Conservation (phyloP, 495 filamentous ascomycete species). For the Trichocladium antarcticum region DNA sequence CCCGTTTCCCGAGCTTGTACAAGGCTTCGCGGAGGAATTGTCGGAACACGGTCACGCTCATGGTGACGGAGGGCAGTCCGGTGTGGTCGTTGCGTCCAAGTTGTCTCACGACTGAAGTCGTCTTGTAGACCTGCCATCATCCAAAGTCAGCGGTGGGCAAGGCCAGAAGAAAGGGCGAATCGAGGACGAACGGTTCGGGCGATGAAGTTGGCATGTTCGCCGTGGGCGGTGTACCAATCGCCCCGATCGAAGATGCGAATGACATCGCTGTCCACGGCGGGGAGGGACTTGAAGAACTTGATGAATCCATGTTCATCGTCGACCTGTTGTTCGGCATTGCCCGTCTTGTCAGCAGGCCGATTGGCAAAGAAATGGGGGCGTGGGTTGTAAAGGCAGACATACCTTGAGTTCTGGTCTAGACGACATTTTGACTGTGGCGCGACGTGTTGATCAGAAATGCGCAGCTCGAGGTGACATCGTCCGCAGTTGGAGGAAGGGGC, state of each 20-base stretch:
- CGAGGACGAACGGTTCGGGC: slow-evolving; percentile 55
- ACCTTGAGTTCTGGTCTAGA: slow-evolving; percentile 88
- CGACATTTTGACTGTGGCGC: slow-evolving; percentile 49
- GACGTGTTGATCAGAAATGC: not conserved
- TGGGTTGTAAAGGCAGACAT: slow-evolving; percentile 8
- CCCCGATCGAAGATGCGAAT: slow-evolving; percentile 88
- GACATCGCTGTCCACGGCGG: slow-evolving; percentile 54
- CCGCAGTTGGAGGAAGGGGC: not conserved
- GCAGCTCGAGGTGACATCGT: not conserved
- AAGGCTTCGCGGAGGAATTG: slow-evolving; percentile 93
- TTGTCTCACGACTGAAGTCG: slow-evolving; percentile 85
- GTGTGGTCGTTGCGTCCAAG: slow-evolving; percentile 72
- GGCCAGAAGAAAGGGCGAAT: not conserved
- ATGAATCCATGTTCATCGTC: slow-evolving; percentile 97
- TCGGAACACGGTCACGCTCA: slow-evolving; percentile 86
- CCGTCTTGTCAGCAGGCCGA: slow-evolving; percentile 5
- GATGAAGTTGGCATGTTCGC: slow-evolving; percentile 85
- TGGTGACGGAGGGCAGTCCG: slow-evolving; percentile 81
- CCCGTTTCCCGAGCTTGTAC: slow-evolving; percentile 75
- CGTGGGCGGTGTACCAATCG: slow-evolving; percentile 92
- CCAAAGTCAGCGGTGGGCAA: not conserved
- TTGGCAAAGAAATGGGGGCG: not conserved
- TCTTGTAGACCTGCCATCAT: slow-evolving; percentile 69
- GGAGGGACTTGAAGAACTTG: slow-evolving; percentile 77
- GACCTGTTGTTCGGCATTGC: slow-evolving; percentile 45